These are phyloP conservation scores for Suillus occidentalis DNA, from an alignment of 768 basidiomycete species.

Conservation along the genomic window DNA sequence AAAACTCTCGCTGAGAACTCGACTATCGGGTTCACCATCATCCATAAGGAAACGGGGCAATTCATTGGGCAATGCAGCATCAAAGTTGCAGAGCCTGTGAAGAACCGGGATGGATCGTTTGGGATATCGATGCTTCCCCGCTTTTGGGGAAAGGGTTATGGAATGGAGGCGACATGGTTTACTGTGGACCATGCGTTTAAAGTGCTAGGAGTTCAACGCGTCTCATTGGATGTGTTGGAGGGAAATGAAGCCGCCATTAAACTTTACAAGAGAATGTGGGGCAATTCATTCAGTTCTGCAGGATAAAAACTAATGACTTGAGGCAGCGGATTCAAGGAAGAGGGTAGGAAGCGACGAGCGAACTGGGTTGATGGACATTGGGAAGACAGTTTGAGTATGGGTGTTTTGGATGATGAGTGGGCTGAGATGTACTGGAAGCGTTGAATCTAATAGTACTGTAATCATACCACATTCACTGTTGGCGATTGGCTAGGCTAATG, in stretches of 20 bases:
- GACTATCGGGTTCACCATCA: slow-evolving; percentile 22
- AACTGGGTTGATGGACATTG: slow-evolving; percentile 33
- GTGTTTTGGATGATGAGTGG: slow-evolving; percentile 36
- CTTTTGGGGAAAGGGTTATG: slow-evolving; percentile 28
- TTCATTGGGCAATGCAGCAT: slow-evolving; percentile 25
- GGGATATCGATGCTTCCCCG: slow-evolving; percentile 24
- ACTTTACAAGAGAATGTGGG: slow-evolving; percentile 32
- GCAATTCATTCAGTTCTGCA: slow-evolving; percentile 7
- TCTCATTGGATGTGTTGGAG: slow-evolving; percentile 25
- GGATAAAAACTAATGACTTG: neutral
- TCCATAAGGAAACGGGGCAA: slow-evolving; percentile 18
- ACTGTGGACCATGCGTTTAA: slow-evolving; percentile 23
- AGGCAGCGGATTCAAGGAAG: slow-evolving; percentile 33
- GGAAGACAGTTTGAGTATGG: slow-evolving; percentile 35
- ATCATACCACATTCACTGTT: neutral
- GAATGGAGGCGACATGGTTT: slow-evolving; percentile 17
- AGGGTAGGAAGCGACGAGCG: slow-evolving; percentile 31
- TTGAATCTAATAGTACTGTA: neutral
- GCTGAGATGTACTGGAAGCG: neutral
- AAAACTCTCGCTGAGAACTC: slow-evolving; percentile 13
- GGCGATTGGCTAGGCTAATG: too few species aligned
- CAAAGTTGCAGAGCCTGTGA: slow-evolving; percentile 17
- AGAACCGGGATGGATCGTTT: slow-evolving; percentile 28
- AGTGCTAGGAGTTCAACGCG: slow-evolving; percentile 29
- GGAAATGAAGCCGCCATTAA: slow-evolving; percentile 20